Evolutionary conservation across 331 rosid genomes (phyloP), one percentile per base, ranked within the genome.

Genomic region (Malus hybrid): DNA sequence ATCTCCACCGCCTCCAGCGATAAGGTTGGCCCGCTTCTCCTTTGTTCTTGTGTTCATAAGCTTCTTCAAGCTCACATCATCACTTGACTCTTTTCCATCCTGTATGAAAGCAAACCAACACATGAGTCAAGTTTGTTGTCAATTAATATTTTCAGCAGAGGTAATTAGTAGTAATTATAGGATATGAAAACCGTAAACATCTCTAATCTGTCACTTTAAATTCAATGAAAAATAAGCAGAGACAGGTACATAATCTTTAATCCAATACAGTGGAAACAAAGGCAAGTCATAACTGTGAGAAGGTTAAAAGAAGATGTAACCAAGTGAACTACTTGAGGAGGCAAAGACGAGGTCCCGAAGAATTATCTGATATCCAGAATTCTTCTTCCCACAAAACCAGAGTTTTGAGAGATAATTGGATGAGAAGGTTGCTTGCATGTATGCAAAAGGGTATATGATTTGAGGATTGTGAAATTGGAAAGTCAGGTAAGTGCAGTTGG

Each of bases 21-120:
- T 73, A 46, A 63, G 56, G n/a, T 50, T 78, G 56, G 71, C 77
- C 63, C 48, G 84, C 82, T 73, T 91, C 84, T 76, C 88, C 72
- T 80, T 77, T 53, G 65, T 82, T 63, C 76, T 84, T 72, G 82
- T 85, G 78, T 88, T 81, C 71, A 89, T 73, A 72, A 91, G 91
- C 79, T 87, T 89, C 93, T 87, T 93, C 86, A 91, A 80, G 86
- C 86, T 83, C 66, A 86, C 87, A 71, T 93, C 88, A 74, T 85
- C 96, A 10, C 83, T 79, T 69, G 68, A 64, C 39, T 85, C 96
- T 73, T 13, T 5, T 9, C 68, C 77, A 29, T 84, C 93, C 98
- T 93, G 89, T 53, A 85, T 42, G 22, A 77, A 79, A 67, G 14
- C 5, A 50, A 22, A 55, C 12, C 44, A 74, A 52, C 20, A 28